Evolutionary conservation across 2,329 filamentous ascomycete species (phyloP).

Genomic region (Penicillium hesseltinei): DNA sequence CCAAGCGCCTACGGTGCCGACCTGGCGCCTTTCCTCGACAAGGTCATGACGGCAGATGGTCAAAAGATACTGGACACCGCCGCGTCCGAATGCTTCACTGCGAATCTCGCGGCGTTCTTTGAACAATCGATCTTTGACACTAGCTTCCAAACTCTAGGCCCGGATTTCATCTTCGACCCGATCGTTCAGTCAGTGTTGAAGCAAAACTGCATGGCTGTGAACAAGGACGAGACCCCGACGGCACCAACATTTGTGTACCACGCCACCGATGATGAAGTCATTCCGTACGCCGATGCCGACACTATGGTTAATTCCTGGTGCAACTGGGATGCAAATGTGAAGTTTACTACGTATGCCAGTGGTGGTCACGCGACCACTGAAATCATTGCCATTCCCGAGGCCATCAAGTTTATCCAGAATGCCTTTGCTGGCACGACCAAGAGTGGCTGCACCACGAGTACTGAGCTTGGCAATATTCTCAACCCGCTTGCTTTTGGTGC

Average conservation of each 20-base stretch:
- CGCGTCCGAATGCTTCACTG: conserved; percentile 17
- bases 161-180: conserved; percentile 13
- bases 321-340: conserved; percentile 20
- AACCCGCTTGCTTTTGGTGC: conserved; percentile 25
- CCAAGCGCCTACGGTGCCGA: conserved; percentile 27
- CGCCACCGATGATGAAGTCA: conserved; percentile 26
- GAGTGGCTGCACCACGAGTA: conserved; percentile 21
- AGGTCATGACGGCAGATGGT: conserved; percentile 20
- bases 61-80: conserved; percentile 17
- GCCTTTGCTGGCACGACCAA: conserved; percentile 26
- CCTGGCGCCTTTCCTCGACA: conserved; percentile 21
- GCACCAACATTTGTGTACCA: conserved; percentile 30
- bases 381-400: conserved; percentile 21
- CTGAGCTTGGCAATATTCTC: conserved; percentile 20
- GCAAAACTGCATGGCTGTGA: conserved; percentile 21
- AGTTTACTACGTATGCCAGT: conserved; percentile 24
- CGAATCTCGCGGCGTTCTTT: conserved; percentile 17
- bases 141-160: conserved; percentile 22
- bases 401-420: conserved; percentile 22
- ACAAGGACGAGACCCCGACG: conserved; percentile 23
- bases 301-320: conserved; percentile 26
- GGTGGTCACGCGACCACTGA: conserved; percentile 29
- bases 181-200: conserved; percentile 14
- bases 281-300: conserved; percentile 23
- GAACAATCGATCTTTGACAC: conserved; percentile 24